Conservation (phyloP, 495 filamentous ascomycete genomes). For the Aspergillus diversus region DNA sequence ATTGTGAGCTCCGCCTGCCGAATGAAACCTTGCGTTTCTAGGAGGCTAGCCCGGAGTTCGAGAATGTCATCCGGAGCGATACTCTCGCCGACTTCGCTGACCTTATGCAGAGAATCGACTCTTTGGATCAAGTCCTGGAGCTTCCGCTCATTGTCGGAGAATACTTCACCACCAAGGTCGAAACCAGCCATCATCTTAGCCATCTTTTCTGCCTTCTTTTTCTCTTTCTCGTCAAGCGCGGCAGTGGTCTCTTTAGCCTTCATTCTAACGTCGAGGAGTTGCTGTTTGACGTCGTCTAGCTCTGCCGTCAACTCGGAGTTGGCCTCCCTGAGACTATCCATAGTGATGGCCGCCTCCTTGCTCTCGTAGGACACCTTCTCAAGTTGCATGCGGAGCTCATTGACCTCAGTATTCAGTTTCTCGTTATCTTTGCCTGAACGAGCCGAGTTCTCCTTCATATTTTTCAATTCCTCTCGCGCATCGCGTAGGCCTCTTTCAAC, state of each 20-base stretch:
- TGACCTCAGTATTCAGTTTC: constrained; percentile 76
- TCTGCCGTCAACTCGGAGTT: constrained; percentile 90
- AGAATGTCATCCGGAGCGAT: constrained; percentile 81
- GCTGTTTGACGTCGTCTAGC: constrained; percentile 94
- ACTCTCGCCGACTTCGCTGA: constrained; percentile 73
- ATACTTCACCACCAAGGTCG: constrained; percentile 84
- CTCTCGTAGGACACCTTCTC: constrained; percentile 94
- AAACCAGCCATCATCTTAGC: constrained; percentile 99
- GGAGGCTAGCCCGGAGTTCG: constrained; percentile 72
- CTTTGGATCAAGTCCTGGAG: constrained; percentile 80
- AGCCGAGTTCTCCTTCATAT: constrained; percentile 79
- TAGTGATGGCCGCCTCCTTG: constrained; percentile 95
- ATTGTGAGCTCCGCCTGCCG: constrained; percentile 88
- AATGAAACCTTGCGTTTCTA: constrained; percentile 90
- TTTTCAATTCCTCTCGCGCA: constrained; percentile 78
- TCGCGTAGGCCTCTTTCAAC: constrained; percentile 79
- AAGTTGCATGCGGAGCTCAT: constrained; percentile 92
- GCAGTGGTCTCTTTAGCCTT: constrained; percentile 89
- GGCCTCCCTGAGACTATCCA: constrained; percentile 95
- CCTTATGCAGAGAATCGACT: constrained; percentile 76
- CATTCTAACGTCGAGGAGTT: constrained; percentile 94
- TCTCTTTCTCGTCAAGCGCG: constrained; percentile 92
- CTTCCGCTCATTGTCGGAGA: constrained; percentile 86
- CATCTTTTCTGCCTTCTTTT: constrained; percentile 98
- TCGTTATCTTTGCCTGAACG: constrained; percentile 87